phyloP scores from a whole-genome alignment of 768 basidiomycete genomes.

The Antrodiella citrinella region DNA sequence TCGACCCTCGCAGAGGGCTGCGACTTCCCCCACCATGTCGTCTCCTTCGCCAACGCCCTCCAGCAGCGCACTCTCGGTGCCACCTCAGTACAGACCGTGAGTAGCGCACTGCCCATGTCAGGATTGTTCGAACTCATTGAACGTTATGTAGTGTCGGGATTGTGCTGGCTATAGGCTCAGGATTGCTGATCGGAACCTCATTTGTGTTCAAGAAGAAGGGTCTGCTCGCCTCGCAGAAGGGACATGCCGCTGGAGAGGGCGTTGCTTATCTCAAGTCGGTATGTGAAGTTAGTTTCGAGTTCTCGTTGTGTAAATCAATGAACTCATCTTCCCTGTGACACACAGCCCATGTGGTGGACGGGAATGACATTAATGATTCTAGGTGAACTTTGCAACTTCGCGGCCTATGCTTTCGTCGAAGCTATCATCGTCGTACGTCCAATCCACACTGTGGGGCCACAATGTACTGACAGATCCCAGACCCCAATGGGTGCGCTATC shows the following conservation, averaged over 20 bases:
- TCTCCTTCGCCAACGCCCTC: conserved; percentile 1
- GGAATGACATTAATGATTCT: conserved; percentile 37
- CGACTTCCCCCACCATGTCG: neutral
- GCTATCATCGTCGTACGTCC: conserved; percentile 74
- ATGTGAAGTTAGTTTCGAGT: conserved; percentile 6
- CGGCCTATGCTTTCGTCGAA: conserved; percentile 79
- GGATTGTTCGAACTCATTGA: neutral
- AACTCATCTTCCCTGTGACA: neutral
- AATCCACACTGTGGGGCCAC: neutral
- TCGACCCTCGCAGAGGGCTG: too few relatives aligned
- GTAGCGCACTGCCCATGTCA: neutral
- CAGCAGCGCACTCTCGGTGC: neutral
- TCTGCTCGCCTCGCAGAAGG: conserved; percentile 23
- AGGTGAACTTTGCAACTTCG: conserved; percentile 20
- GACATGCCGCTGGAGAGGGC: conserved; percentile 25
- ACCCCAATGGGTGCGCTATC: conserved; percentile 92
- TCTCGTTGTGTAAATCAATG: neutral
- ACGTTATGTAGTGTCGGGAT: conserved; percentile 20
- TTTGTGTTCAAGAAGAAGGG: conserved; percentile 58
- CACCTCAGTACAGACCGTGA: conserved; percentile 6
- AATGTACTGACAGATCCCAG: conserved; percentile 23
- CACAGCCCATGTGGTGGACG: conserved; percentile 40
- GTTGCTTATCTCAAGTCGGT: conserved; percentile 25
- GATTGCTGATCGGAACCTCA: conserved; percentile 38
- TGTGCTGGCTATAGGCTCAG: conserved; percentile 29